A percentile compares a stretch with the other conserved stretches of the same genome.
phyloP scores from a whole-genome alignment of 169 alveolate species.

The Plasmodium coatneyi region DNA sequence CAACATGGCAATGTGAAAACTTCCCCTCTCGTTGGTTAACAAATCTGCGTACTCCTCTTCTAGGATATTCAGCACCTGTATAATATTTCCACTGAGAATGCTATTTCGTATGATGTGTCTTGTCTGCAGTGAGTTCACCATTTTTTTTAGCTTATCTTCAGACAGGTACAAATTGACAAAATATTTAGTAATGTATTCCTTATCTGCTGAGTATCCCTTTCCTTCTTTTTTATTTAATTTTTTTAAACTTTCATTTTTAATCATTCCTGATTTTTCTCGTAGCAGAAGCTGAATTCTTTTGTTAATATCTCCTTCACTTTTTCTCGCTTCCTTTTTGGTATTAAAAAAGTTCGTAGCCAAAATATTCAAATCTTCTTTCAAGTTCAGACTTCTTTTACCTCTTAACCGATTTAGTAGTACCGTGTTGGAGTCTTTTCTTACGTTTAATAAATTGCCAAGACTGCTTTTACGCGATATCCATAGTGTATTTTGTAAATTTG shows the following conservation, averaged over 20 bases:
- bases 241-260: constrained; percentile 46
- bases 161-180: constrained; percentile 57
- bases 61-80: constrained; percentile 52
- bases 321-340: constrained; percentile 53
- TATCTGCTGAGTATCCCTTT: constrained; percentile 25
- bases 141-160: constrained; percentile 51
- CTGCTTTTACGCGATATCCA: constrained; percentile 54
- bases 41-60: constrained; percentile 56
- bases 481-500: constrained; percentile 8
- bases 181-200: constrained; percentile 55
- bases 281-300: constrained; percentile 42
- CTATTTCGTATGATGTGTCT: constrained; percentile 51
- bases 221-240: constrained; percentile 39
- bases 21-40: constrained; percentile 36
- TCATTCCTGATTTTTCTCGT: constrained; percentile 17
- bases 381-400: constrained; percentile 59
- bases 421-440: constrained; percentile 54
- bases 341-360: constrained; percentile 15
- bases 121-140: constrained; percentile 43
- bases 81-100: constrained; percentile 55
- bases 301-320: constrained; percentile 43
- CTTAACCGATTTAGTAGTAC: constrained; percentile 33
- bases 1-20: constrained; percentile 57
- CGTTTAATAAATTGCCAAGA: constrained; percentile 49
- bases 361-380: constrained; percentile 42